These are phyloP conservation scores for Phytophthora cactorum DNA, from an alignment of 352 stramenopile genomes.

Conservation along the genomic window DNA sequence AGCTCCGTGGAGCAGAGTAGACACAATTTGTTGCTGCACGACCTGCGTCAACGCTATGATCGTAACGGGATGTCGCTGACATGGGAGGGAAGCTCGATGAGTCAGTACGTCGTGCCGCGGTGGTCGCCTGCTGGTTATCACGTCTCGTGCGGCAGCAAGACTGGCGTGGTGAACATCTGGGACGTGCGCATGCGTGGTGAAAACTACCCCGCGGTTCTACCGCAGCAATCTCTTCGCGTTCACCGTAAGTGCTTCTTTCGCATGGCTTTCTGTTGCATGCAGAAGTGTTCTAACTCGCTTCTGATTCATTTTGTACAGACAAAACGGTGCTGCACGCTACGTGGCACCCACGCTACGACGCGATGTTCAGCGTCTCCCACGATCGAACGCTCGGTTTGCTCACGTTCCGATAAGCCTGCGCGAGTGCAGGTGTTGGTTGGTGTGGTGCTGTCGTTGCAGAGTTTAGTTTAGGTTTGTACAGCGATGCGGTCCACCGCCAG, in stretches of 20 bases:
- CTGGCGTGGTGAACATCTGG: constrained; percentile 75
- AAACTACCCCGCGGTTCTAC: constrained; percentile 58
- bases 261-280: constrained; percentile 1
- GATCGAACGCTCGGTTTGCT: constrained; percentile 80
- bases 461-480: neutral
- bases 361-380: constrained; percentile 87
- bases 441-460: neutral
- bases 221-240: constrained; percentile 75
- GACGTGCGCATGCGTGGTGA: constrained; percentile 75
- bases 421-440: neutral
- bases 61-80: constrained; percentile 65
- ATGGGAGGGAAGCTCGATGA: constrained; percentile 73
- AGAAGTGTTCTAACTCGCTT: constrained; percentile 8
- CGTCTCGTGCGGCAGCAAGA: constrained; percentile 75
- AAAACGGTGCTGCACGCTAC: constrained; percentile 87
- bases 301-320: constrained; percentile 39
- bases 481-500: neutral
- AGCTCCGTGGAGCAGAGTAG: constrained; percentile 70
- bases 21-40: constrained; percentile 79
- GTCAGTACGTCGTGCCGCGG: constrained; percentile 85
- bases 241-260: constrained; percentile 65
- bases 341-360: constrained; percentile 87
- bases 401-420: constrained; percentile 64
- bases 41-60: constrained; percentile 67
- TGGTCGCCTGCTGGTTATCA: constrained; percentile 79